Evolutionary conservation across 2,329 filamentous ascomycete genomes (phyloP), one percentile per base, ranked within the genome.

Genomic region (Rutstroemia sp.): DNA sequence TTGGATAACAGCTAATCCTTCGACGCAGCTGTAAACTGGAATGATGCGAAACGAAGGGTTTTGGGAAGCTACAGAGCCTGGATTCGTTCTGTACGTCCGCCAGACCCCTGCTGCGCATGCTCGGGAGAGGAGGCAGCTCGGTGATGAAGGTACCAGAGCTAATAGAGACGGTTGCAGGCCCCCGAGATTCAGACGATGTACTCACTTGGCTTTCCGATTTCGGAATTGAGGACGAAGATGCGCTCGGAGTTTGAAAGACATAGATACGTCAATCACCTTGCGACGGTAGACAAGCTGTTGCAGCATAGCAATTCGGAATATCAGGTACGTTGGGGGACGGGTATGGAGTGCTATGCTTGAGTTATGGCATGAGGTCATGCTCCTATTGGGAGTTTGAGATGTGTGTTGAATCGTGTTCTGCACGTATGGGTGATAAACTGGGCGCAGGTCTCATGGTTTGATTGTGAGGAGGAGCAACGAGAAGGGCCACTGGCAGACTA

Each of bases 171-270:
- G 19, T 44, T 27, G 56, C 71, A 99, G 94, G 91, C 91, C 42
- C 92, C 94, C 60, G 92, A 97, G 73, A 92, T 99, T 70, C 94
- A 97, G 74, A 88, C 84, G 60, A 96, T 97, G 90, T 99, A 99
- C 83, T 88, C 88, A 61, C 78, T 99, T 69, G 89, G 89, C 71
- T 83, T 95, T 70, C 91, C 92, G 53, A 85, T 96, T 53, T 88
- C 92, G 42, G 80, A 82, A 61, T 86, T 99, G 71, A 88, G 94
- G 66, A 95, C 92, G 58, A 92, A 95, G 76, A 88, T 97, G 72
- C 84, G 94, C 72, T 88, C 97, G 76, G 92, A 99, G 72, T 99
- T 96, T 72, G 94, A 99, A 79, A 83, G 90, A 70, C 87, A 97
- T 77, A 82, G 94, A 79, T 96, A 88, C 72, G 91, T 96, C 64